Conservation (phyloP, 1,284 basidiomycete species). For the Kwoniella shivajii region DNA sequence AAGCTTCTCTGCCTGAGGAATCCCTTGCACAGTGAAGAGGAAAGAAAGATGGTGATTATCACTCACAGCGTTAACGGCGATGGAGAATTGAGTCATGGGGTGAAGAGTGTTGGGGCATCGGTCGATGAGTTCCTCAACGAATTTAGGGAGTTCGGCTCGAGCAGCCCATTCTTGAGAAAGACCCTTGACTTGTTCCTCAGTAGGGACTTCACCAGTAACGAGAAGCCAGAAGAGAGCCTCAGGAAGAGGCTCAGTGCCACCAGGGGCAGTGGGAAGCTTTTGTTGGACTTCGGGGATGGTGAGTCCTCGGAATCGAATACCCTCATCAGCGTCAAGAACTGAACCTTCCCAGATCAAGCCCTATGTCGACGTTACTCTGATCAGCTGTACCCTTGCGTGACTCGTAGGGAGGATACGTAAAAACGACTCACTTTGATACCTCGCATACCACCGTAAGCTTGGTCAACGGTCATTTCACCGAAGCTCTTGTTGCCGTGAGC, state of each 20-base stretch:
- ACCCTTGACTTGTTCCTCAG: slow-evolving; percentile 77
- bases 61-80: slow-evolving; percentile 87
- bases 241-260: slow-evolving; percentile 86
- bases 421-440: slow-evolving; percentile 60
- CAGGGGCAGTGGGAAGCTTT: slow-evolving; percentile 82
- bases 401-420: neutral
- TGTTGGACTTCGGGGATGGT: slow-evolving; percentile 88
- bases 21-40: too few species aligned
- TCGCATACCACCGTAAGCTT: slow-evolving; percentile 87
- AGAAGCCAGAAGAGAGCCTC: slow-evolving; percentile 96
- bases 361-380: slow-evolving; percentile 47
- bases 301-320: slow-evolving; percentile 92
- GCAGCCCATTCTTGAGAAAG: slow-evolving; percentile 92
- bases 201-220: slow-evolving; percentile 89
- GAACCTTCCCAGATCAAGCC: slow-evolving; percentile 90
- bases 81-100: slow-evolving; percentile 94
- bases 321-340: slow-evolving; percentile 92
- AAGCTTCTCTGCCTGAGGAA: too few species aligned
- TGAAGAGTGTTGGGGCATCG: slow-evolving; percentile 90
- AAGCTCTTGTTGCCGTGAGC: slow-evolving; percentile 87
- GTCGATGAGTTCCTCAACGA: slow-evolving; percentile 91
- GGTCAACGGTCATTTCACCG: slow-evolving; percentile 86
- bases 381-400: neutral
- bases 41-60: neutral
- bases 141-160: slow-evolving; percentile 81